Evolutionary conservation across 2,329 filamentous ascomycete species (phyloP), one percentile per base, ranked within the genome.

Genomic region (Alternaria incomplexa): DNA sequence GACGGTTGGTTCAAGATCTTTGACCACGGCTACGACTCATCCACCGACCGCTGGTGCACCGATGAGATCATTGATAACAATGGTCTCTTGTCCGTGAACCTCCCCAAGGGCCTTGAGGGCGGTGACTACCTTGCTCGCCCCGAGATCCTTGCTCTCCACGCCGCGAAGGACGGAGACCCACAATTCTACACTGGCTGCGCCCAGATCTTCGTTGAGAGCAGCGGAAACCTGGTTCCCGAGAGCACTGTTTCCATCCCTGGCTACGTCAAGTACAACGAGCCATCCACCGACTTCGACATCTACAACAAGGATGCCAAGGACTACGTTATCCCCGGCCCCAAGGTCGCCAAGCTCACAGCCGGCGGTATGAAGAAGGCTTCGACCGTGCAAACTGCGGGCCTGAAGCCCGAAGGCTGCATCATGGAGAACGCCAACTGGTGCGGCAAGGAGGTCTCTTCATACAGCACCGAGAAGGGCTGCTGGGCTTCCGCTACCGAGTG

Each of bases 1-100:
- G 81, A 83, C 54, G 91, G 91, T 43, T 94, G 91, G 91, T 91
- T 93, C 85, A 93, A 93, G 84, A 87, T 93, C 74, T 92, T 86
- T 83, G 86, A 91, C 61, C 85, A 90, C 55, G 90, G 89, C 48
- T 92, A 91, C 79, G 84, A 91, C 70, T 75, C 80, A 6, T 69
- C 75, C 6, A 82, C 82, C 2, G 77, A 82, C 26, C 82, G 87
- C 75, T 93, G 91, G 90, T 93, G 91, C 79, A 90, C 89, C 4
- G 87, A 92, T 73, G 88, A 87, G 63, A 83, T 93, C 62, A 90
- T 90, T 62, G 83, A 81, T 57, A 88, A 88, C 78, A 83, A 88
- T 22, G 90, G 90, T 13, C 83, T 88, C 17, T 80, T 93, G 12
- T 88, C 87, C 5, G 84, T 91, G 61, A 80, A 83, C 20, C 82